phyloP scores from a whole-genome alignment of 805 yeast species.

The Metschnikowia chrysomelidarum region DNA sequence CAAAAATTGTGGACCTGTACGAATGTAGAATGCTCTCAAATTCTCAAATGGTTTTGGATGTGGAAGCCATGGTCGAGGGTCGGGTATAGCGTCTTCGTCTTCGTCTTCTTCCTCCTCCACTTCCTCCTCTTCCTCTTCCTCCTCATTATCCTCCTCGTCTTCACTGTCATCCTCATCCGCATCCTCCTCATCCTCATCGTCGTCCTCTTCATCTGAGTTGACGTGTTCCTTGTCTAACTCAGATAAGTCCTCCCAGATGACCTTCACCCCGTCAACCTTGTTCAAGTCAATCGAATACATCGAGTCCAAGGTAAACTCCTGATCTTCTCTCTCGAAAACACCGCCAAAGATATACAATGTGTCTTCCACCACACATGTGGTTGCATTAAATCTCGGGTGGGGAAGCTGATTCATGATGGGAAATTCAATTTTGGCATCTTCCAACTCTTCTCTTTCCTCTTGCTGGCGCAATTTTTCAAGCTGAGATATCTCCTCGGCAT shows the following conservation, averaged over 20 bases:
- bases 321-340: slow-evolving; percentile 83
- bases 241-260: slow-evolving; percentile 85
- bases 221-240: slow-evolving; percentile 52
- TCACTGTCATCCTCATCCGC: slow-evolving; percentile 59
- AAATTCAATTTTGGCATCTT: slow-evolving; percentile 45
- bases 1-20: slow-evolving; percentile 82
- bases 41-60: slow-evolving; percentile 94
- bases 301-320: slow-evolving; percentile 79
- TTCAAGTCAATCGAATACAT: slow-evolving; percentile 84
- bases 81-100: slow-evolving; percentile 73
- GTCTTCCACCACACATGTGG: slow-evolving; percentile 84
- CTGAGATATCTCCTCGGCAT: slow-evolving; percentile 33
- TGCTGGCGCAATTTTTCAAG: slow-evolving; percentile 34
- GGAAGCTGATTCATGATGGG: slow-evolving; percentile 66
- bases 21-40: slow-evolving; percentile 76
- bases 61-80: slow-evolving; percentile 94
- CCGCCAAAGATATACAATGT: slow-evolving; percentile 85
- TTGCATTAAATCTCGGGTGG: slow-evolving; percentile 84
- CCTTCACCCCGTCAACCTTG: slow-evolving; percentile 81
- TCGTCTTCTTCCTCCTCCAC: slow-evolving; percentile 64
- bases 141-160: slow-evolving; percentile 42
- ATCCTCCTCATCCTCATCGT: slow-evolving; percentile 46
- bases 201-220: slow-evolving; percentile 64
- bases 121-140: slow-evolving; percentile 50
- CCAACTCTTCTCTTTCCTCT: slow-evolving; percentile 42